Percentiles rank a stretch among this genome's conserved stretches.
Conservation (phyloP, 1,139 yeast species). For the Zygoascus sp. region DNA sequence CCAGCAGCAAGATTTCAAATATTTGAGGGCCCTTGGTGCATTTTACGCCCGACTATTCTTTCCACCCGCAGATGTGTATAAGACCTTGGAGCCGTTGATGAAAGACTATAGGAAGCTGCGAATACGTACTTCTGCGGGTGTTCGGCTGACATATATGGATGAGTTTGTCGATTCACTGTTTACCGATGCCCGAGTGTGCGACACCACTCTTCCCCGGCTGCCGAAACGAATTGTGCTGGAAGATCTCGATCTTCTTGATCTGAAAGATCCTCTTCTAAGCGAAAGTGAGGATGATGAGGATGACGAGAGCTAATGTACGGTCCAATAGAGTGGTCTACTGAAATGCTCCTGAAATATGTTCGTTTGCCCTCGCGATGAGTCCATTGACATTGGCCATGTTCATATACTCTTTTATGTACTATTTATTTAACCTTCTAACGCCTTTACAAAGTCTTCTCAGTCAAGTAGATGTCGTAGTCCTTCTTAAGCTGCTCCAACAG, state of each 20-base stretch:
- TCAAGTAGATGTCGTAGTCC: conserved; percentile 78
- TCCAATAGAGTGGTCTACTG: not conserved
- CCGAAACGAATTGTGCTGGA: conserved; percentile 41
- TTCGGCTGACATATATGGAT: conserved; percentile 48
- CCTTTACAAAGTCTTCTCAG: conserved; percentile 57
- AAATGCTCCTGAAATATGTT: not conserved
- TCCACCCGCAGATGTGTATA: conserved; percentile 45
- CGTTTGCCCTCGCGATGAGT: too few relatives aligned
- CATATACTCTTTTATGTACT: not conserved
- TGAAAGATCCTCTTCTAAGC: conserved; percentile 33
- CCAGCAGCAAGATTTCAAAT: conserved; percentile 59
- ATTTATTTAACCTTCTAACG: not conserved
- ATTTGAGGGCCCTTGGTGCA: conserved; percentile 57
- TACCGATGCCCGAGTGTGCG: conserved; percentile 49
- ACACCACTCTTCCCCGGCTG: conserved; percentile 57
- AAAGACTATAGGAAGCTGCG: conserved; percentile 54
- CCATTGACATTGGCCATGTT: not conserved
- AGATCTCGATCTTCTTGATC: conserved; percentile 38
- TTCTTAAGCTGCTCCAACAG: conserved; percentile 89
- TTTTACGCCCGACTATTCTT: conserved; percentile 53
- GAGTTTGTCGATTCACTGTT: conserved; percentile 55
- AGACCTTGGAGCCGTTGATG: conserved; percentile 47
- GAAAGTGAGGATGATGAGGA: conserved; percentile 22
- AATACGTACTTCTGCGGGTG: conserved; percentile 31
- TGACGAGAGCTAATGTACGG: conserved; percentile 5